Evolutionary conservation across 371 early-diverging fungal species (phyloP).

Genomic region (Apophysomyces variabilis): DNA sequence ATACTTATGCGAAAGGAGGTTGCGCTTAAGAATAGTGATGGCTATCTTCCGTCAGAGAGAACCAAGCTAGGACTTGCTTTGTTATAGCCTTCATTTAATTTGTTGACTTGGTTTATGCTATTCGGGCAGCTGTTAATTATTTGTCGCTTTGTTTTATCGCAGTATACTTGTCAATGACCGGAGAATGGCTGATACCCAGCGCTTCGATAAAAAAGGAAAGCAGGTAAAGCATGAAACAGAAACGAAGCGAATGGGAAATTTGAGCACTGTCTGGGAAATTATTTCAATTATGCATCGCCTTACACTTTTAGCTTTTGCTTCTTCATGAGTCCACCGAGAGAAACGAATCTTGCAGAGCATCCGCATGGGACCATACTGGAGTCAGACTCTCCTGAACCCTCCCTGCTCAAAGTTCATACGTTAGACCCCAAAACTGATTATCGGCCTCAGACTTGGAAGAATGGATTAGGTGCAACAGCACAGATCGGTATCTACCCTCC

Average conservation of each 20-base stretch:
- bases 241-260: neutral
- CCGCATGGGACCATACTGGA: conserved; percentile 19
- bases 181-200: too few species aligned
- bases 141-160: neutral
- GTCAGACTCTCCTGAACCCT: conserved; percentile 42
- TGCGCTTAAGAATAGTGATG: too few species aligned
- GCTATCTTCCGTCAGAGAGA: too few species aligned
- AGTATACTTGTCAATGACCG: neutral
- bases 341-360: neutral
- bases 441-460: conserved; percentile 55
- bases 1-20: too few species aligned
- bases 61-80: too few species aligned
- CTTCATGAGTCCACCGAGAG: conserved; percentile 3
- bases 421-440: conserved; percentile 32
- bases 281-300: neutral
- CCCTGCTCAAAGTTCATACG: conserved; percentile 20
- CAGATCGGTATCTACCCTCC: conserved; percentile 63
- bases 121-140: too few species aligned
- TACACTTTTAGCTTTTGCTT: neutral
- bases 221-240: neutral
- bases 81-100: too few species aligned
- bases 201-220: too few species aligned
- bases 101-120: too few species aligned
- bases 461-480: conserved; percentile 60
- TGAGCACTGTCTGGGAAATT: neutral